Percentiles rank a stretch among this genome's conserved stretches.
Conservation (phyloP, 2,329 filamentous ascomycete species). For the Zasmidium citrigriseum region DNA sequence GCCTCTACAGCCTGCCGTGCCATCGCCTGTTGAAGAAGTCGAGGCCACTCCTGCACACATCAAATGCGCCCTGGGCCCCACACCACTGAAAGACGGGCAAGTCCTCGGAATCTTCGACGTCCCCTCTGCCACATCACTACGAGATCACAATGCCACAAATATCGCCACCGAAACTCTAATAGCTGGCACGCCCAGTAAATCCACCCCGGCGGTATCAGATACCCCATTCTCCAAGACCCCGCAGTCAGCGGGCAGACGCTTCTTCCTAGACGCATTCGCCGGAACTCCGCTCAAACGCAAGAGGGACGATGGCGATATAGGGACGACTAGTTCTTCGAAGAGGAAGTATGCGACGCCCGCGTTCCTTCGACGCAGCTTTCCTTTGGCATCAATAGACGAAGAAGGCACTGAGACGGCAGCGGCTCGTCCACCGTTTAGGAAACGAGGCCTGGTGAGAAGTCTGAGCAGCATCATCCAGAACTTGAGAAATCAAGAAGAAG, state of each 20-base stretch:
- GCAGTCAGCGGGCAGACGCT: conserved; percentile 59
- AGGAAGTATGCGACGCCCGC: conserved; percentile 66
- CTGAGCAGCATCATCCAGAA: conserved; percentile 74
- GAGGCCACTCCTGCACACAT: conserved; percentile 36
- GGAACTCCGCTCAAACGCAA: conserved; percentile 60
- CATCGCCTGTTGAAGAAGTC: conserved; percentile 28
- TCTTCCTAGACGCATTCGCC: conserved; percentile 63
- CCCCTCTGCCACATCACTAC: conserved; percentile 45
- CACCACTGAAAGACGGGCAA: conserved; percentile 75
- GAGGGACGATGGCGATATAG: conserved; percentile 38
- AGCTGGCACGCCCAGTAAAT: conserved; percentile 42
- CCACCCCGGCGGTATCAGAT: conserved; percentile 13
- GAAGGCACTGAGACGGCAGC: conserved; percentile 43
- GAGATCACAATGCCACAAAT: conserved; percentile 26
- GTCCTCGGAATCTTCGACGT: conserved; percentile 78
- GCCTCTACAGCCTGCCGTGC: background rate
- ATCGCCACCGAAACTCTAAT: conserved; percentile 35
- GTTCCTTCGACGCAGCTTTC: conserved; percentile 61
- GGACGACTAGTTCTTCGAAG: conserved; percentile 30
- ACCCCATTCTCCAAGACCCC: conserved; percentile 44
- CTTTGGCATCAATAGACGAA: conserved; percentile 59
- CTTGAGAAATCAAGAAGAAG: conserved; percentile 69
- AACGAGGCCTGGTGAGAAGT: conserved; percentile 59
- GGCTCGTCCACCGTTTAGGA: conserved; percentile 41
- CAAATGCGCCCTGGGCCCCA: conserved; percentile 62